Evolutionary conservation across 2,329 filamentous ascomycete species (phyloP).

Genomic region (Trichophaea hybrida): DNA sequence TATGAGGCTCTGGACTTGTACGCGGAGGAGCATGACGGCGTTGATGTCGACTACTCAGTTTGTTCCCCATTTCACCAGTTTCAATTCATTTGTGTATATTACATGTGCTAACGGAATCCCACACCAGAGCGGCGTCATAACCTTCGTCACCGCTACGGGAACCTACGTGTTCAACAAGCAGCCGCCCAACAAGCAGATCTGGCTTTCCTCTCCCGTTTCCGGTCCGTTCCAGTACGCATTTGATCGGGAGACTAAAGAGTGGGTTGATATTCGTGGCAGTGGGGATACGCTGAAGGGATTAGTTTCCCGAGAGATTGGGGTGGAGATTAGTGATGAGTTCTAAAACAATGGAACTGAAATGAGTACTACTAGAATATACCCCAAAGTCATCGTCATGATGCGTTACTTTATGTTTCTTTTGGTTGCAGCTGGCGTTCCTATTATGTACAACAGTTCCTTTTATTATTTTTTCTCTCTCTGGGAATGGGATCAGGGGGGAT

Average conservation of each 20-base stretch:
- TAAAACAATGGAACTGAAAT: background rate
- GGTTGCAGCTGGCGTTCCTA: too few species aligned
- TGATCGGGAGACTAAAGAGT: constrained; percentile 52
- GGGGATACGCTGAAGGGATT: constrained; percentile 50
- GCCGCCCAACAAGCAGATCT: constrained; percentile 93
- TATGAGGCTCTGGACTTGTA: constrained; percentile 51
- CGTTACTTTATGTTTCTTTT: too few species aligned
- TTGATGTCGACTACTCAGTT: constrained; percentile 85
- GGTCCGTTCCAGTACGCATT: constrained; percentile 93
- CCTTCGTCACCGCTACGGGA: constrained; percentile 55
- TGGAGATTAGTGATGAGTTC: constrained; percentile 38
- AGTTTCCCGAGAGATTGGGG: constrained; percentile 58
- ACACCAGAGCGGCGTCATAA: constrained; percentile 67
- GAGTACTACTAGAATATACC: too few species aligned
- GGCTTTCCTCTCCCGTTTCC: constrained; percentile 80
- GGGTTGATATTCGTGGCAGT: constrained; percentile 73
- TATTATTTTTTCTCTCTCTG: too few species aligned
- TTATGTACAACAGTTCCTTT: too few species aligned
- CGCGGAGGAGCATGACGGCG: constrained; percentile 56
- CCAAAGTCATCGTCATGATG: too few species aligned
- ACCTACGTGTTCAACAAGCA: constrained; percentile 97
- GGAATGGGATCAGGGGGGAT: too few species aligned
- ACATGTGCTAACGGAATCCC: background rate
- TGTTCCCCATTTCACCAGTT: constrained; percentile 29
- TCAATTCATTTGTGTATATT: background rate